Evolutionary conservation across 306 rosid genomes (phyloP).

Genomic region (Calophaca sinica): DNA sequence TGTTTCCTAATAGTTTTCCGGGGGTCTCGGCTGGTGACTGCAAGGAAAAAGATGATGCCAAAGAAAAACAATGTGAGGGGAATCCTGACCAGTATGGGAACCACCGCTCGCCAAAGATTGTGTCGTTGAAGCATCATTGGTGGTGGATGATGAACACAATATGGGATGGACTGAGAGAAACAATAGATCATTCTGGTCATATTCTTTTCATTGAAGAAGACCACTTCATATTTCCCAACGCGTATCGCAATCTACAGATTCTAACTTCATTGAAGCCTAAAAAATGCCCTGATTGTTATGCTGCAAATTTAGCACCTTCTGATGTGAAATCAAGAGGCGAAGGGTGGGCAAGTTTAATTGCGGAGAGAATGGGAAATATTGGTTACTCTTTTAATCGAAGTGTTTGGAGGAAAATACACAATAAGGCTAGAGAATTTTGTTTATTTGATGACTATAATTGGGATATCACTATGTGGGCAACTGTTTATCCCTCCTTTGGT

Average conservation of each 20-base stretch:
- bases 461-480: constrained; percentile 99
- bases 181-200: constrained; percentile 65
- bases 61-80: constrained; percentile 61
- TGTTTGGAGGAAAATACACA: constrained; percentile 90
- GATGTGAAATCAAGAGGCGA: constrained; percentile 95
- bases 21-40: constrained; percentile 80
- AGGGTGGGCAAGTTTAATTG: constrained; percentile 68
- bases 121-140: constrained; percentile 98
- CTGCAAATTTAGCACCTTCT: constrained; percentile 93
- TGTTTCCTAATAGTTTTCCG: constrained; percentile 74
- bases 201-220: constrained; percentile 95
- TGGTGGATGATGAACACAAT: constrained; percentile 99
- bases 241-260: constrained; percentile 79
- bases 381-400: constrained; percentile 88
- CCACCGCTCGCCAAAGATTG: constrained; percentile 85
- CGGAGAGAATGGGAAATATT: constrained; percentile 96
- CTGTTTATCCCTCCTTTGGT: constrained; percentile 95
- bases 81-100: constrained; percentile 92
- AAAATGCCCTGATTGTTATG: constrained; percentile 89
- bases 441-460: constrained; percentile 94
- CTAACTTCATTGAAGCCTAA: constrained; percentile 69
- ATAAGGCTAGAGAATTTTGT: constrained; percentile 77
- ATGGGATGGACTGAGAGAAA: constrained; percentile 94
- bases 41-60: constrained; percentile 62
- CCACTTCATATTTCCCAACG: constrained; percentile 88